These are phyloP conservation scores for Trametes cingulata DNA, from an alignment of 768 basidiomycete species.

Conservation along the genomic window DNA sequence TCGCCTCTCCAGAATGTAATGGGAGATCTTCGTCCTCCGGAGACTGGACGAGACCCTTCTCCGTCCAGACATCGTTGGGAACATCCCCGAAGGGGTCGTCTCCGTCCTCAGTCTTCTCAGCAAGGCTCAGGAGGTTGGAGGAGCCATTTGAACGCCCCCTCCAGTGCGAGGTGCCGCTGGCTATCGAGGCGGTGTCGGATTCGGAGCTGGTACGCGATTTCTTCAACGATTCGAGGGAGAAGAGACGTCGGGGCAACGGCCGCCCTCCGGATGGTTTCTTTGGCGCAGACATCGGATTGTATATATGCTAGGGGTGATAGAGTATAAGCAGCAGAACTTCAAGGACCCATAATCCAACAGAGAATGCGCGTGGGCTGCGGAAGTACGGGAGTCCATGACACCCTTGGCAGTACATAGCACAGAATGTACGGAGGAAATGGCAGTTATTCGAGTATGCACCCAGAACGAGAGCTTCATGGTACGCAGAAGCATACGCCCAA, in stretches of 20 bases:
- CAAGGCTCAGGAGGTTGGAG: constrained; percentile 15
- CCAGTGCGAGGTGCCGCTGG: constrained; percentile 3
- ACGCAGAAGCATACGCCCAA: too few relatives aligned
- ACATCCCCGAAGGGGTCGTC: constrained; percentile 22
- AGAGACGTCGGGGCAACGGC: constrained; percentile 28
- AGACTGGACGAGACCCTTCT: constrained; percentile 25
- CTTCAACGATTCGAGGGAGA: constrained; percentile 30
- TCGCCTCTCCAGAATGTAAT: neutral
- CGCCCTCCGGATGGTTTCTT: constrained; percentile 28
- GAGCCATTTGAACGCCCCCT: constrained; percentile 11
- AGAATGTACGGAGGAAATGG: too few relatives aligned
- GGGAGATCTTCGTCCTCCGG: constrained; percentile 17
- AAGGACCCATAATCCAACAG: too few relatives aligned
- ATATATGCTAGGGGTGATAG: neutral
- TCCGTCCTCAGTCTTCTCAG: constrained; percentile 23
- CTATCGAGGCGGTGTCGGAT: constrained; percentile 13
- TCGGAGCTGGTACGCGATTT: constrained; percentile 23
- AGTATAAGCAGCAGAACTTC: too few relatives aligned
- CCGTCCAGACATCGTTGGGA: constrained; percentile 20
- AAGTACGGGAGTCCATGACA: too few relatives aligned
- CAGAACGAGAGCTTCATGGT: too few relatives aligned
- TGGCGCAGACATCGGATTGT: constrained; percentile 1
- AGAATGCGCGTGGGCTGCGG: too few relatives aligned
- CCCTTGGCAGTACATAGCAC: too few relatives aligned
- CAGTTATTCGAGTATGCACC: too few relatives aligned